These are phyloP conservation scores for Aspergillus hancockii DNA, from an alignment of 495 filamentous ascomycete species.

Conservation along the genomic window DNA sequence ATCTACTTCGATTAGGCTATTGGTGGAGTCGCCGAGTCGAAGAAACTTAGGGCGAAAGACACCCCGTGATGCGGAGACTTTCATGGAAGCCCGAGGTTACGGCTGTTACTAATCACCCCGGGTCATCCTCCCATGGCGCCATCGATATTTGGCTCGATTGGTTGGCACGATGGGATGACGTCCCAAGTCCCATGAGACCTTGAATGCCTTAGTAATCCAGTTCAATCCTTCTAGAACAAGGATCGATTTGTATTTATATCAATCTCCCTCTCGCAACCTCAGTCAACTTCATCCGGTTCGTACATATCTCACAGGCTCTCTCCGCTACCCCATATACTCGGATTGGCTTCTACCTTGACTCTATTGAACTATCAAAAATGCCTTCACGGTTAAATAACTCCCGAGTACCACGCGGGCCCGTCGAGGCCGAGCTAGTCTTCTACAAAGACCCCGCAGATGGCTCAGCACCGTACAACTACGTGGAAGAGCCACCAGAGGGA, in stretches of 20 bases:
- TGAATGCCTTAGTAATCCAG: background rate
- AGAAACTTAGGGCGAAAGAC: no score
- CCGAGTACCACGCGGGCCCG: background rate
- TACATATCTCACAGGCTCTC: background rate
- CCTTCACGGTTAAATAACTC: background rate
- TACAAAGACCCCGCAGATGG: conserved; percentile 64
- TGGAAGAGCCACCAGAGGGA: conserved; percentile 62
- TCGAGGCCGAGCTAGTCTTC: conserved; percentile 61
- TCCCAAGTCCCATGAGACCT: no score
- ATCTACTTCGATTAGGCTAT: no score
- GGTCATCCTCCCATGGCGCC: no score
- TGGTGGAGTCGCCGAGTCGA: no score
- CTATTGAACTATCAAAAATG: background rate
- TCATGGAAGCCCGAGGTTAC: no score
- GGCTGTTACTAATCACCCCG: no score
- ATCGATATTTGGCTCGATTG: no score
- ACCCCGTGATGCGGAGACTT: no score
- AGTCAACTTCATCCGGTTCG: background rate
- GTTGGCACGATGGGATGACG: no score
- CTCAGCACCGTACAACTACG: conserved; percentile 67
- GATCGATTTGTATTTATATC: background rate
- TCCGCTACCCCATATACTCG: background rate
- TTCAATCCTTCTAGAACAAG: background rate
- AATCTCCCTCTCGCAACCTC: background rate
- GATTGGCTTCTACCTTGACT: background rate